Evolutionary conservation across 768 basidiomycete species (phyloP).

Genomic region (Harrya chromipes): DNA sequence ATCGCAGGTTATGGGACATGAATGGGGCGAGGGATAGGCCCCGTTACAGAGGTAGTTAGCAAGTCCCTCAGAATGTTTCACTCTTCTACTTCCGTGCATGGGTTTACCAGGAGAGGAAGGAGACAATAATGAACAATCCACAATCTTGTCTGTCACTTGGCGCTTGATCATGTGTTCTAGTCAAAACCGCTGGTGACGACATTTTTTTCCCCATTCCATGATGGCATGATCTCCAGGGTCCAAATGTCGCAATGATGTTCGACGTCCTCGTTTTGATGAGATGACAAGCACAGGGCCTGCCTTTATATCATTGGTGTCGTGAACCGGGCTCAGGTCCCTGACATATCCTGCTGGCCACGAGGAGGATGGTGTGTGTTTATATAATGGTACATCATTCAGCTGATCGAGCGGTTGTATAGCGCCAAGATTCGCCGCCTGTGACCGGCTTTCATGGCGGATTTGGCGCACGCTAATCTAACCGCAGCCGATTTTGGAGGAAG

Average conservation of each 20-base stretch:
- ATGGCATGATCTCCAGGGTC: not conserved
- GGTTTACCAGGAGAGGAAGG: constrained; percentile 6
- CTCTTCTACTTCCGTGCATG: not conserved
- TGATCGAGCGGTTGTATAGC: not conserved
- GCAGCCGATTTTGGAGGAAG: constrained; percentile 5
- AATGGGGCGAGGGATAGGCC: constrained; percentile 40
- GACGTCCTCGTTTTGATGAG: constrained; percentile 23
- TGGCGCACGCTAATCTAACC: constrained; percentile 10
- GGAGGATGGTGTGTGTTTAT: not conserved
- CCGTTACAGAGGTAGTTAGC: constrained; percentile 22
- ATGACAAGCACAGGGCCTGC: constrained; percentile 1
- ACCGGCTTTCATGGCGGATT: constrained; percentile 1
- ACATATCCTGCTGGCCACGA: constrained; percentile 1
- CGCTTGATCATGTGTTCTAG: constrained; percentile 9
- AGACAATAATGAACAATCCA: not conserved
- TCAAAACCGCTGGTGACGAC: constrained; percentile 10
- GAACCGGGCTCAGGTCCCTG: not conserved
- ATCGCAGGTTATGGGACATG: constrained; percentile 52
- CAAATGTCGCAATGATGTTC: not conserved
- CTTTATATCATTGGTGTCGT: constrained; percentile 2
- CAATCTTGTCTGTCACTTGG: not conserved
- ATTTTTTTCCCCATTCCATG: constrained; percentile 12
- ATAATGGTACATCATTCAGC: constrained; percentile 4
- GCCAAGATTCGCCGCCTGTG: not conserved
- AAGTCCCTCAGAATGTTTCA: constrained; percentile 5